Conservation (phyloP, 2,329 filamentous ascomycete genomes). For the Penicillium sclerotigenum region DNA sequence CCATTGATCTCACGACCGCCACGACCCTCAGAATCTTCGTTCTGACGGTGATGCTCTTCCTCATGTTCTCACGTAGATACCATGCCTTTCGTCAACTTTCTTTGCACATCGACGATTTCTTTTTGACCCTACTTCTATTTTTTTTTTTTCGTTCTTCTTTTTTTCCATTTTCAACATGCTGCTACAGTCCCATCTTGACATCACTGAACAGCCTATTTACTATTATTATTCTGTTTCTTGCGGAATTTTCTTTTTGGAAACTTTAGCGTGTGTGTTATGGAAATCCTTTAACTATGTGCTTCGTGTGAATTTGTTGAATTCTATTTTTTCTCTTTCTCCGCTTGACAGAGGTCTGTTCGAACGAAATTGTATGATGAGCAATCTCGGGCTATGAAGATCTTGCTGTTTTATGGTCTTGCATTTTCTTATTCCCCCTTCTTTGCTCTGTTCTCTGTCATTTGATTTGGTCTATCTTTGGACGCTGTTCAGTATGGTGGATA, state of each 20-base stretch:
- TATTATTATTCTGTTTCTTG: slow-evolving; percentile 6
- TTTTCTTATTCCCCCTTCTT: slow-evolving; percentile 4
- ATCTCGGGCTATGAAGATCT: slow-evolving; percentile 9
- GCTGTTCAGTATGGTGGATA: background rate
- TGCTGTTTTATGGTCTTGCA: slow-evolving; percentile 1
- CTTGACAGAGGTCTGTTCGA: slow-evolving; percentile 11
- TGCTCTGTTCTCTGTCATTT: background rate
- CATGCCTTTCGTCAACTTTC: slow-evolving; percentile 14
- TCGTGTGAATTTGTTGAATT: background rate
- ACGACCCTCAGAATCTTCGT: slow-evolving; percentile 22
- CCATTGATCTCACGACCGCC: slow-evolving; percentile 24
- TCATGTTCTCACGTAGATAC: slow-evolving; percentile 22
- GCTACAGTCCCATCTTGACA: background rate
- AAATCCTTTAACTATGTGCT: slow-evolving; percentile 1
- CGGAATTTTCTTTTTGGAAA: slow-evolving; percentile 12
- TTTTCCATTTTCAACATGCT: slow-evolving; percentile 1
- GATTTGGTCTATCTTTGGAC: background rate
- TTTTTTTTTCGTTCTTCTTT: slow-evolving; percentile 7
- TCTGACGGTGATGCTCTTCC: slow-evolving; percentile 16
- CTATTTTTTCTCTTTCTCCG: background rate
- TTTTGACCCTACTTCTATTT: slow-evolving; percentile 7
- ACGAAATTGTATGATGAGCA: slow-evolving; percentile 20
- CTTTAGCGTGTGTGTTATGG: slow-evolving; percentile 16
- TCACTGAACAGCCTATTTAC: slow-evolving; percentile 11
- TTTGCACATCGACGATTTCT: slow-evolving; percentile 22